Evolutionary conservation across 805 yeast species (phyloP), one percentile per base, ranked within the genome.

Genomic region (Wickerhamiella galacta): DNA sequence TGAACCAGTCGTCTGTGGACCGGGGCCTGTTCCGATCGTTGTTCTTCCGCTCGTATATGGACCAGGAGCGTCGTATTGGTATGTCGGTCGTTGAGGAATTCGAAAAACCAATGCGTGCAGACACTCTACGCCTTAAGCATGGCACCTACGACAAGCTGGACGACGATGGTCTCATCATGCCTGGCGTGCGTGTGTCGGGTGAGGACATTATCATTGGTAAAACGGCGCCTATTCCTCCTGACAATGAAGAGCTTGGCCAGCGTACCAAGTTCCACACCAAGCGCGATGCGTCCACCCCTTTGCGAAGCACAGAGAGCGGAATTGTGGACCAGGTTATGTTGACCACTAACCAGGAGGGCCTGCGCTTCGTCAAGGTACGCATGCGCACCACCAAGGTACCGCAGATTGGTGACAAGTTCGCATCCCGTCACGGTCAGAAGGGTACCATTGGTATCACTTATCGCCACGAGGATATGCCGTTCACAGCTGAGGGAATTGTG

Each of bases 401-500:
- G 9, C 99, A 90, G 61, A 87, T 90, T 59, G 99, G 99, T 59
- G 99, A 90, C 60, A 90, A 90, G 61, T 90, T 90, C 61, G 96
- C 99, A 5, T 87, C 96, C 26, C 80, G 98, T 63, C 98, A 90
- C 68, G 99, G 99, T 56, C 99, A 90, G 61, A 90, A 90, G 64
- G 99, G 99, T 76, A 90, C 98, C 15, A 85, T 90, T 58, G 99
- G 99, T 75, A 90, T 90, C 42, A 90, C 98, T 0, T 90, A 87
- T 55, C 72, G 95, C 56, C 90, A 87, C 56, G 99, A 90, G 58
- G 99, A 90, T 56, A 87, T 90, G 96, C 99, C 98, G 19, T 90
- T 90, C 56, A 75, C 93, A 6, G 67, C 81, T 3, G 92, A 87
- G 56, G 99, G 99, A 57, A 59, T 87, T 53, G 95, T 87, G 24